Conservation (phyloP, 192 early-diverging fungal genomes). For the Helicostylum pulchrum region DNA sequence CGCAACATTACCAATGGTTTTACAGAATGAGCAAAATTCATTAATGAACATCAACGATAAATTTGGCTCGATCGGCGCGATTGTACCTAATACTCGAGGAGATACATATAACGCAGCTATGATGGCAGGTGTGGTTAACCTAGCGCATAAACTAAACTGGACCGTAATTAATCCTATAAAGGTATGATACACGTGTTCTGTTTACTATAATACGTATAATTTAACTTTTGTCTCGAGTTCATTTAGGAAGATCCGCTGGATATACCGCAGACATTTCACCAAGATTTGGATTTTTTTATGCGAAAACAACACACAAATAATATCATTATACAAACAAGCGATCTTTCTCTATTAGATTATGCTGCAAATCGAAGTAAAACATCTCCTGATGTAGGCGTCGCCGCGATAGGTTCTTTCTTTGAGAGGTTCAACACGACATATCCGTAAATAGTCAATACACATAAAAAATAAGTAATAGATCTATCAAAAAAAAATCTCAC, state of each 20-base stretch:
- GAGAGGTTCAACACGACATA: neutral
- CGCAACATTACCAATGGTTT: neutral
- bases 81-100: conserved; percentile 8
- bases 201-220: too few species aligned
- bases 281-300: too few species aligned
- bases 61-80: neutral
- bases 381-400: neutral
- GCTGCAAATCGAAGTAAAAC: neutral
- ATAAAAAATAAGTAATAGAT: neutral
- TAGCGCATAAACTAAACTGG: conserved; percentile 20
- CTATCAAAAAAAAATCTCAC: neutral
- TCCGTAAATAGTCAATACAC: neutral
- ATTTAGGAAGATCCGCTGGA: too few species aligned
- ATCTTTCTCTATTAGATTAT: conserved; percentile 2
- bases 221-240: too few species aligned
- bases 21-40: conserved; percentile 4
- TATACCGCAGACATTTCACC: too few species aligned
- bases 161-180: conserved; percentile 9
- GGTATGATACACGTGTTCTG: neutral
- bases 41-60: neutral
- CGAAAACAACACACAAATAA: too few species aligned
- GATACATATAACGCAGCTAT: conserved; percentile 18
- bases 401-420: neutral
- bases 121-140: conserved; percentile 1
- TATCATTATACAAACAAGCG: conserved; percentile 9